A percentile compares a stretch with the other conserved stretches of the same genome.
Evolutionary conservation across 495 filamentous ascomycete genomes (phyloP).

Genomic region (Rhizodiscina lignyota): DNA sequence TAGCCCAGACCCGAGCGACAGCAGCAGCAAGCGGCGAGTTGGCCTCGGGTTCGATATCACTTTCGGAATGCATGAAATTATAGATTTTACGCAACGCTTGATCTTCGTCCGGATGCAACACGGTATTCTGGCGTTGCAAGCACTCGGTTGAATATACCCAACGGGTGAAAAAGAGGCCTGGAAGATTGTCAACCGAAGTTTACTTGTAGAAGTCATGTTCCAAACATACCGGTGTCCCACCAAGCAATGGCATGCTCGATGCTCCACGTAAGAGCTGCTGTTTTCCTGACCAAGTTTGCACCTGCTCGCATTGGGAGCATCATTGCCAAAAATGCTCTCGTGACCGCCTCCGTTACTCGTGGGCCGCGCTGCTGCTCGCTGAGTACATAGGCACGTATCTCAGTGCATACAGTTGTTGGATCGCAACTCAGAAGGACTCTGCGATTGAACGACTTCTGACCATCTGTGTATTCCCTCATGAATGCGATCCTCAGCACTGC

Average conservation of each 20-base stretch:
- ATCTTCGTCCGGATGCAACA: constrained; percentile 4
- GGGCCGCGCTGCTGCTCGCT: constrained; percentile 1
- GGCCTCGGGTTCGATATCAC: constrained; percentile 4
- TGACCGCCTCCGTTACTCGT: constrained; percentile 2
- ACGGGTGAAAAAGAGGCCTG: no score
- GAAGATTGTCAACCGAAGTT: constrained; percentile 2
- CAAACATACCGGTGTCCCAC: constrained; percentile 6
- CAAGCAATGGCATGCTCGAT: constrained; percentile 7
- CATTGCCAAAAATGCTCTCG: constrained; percentile 4
- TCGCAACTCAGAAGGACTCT: constrained; percentile 5
- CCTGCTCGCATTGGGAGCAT: constrained; percentile 3
- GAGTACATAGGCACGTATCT: background rate
- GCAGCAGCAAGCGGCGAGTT: constrained; percentile 4
- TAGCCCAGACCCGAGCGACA: constrained; percentile 1
- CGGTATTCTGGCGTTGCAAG: background rate
- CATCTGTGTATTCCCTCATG: constrained; percentile 3
- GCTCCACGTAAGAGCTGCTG: constrained; percentile 9
- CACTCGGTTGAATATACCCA: constrained; percentile 8
- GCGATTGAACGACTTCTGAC: constrained; percentile 3
- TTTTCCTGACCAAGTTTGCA: constrained; percentile 5
- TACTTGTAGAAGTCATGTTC: background rate
- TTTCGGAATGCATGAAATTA: constrained; percentile 4
- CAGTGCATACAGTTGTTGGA: constrained; percentile 1
- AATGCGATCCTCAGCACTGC: constrained; percentile 7
- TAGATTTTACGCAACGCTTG: constrained; percentile 1